These are phyloP conservation scores for Pseudogymnoascus sp. DNA, from an alignment of 2,329 filamentous ascomycete species.

Conservation along the genomic window DNA sequence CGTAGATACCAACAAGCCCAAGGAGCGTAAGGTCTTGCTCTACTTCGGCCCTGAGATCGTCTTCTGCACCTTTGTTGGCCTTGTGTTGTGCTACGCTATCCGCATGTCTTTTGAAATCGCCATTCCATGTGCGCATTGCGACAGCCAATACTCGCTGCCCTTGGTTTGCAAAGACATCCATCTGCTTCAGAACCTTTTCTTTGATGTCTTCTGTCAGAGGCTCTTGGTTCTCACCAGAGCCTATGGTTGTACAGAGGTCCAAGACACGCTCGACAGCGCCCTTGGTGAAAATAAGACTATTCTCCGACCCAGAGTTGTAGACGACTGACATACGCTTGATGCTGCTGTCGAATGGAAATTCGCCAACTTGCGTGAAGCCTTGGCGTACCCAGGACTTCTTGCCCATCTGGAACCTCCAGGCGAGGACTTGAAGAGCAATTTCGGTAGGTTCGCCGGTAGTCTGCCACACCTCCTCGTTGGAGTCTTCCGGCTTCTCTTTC, in stretches of 20 bases:
- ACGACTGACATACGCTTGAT: conserved; percentile 62
- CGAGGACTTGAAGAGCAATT: conserved; percentile 59
- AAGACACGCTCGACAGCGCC: conserved; percentile 56
- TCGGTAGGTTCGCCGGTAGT: conserved; percentile 59
- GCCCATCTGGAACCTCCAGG: conserved; percentile 48
- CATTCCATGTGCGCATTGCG: conserved; percentile 34
- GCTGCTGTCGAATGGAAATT: conserved; percentile 57
- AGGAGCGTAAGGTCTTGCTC: conserved; percentile 47
- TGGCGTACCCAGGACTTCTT: conserved; percentile 34
- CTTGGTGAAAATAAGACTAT: conserved; percentile 46
- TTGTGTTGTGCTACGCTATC: conserved; percentile 12
- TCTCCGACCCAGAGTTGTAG: conserved; percentile 32
- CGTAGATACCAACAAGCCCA: conserved; percentile 50
- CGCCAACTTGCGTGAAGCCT: conserved; percentile 46
- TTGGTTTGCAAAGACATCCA: conserved; percentile 47
- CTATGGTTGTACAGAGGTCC: conserved; percentile 44
- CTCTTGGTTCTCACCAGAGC: conserved; percentile 33
- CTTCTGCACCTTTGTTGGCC: conserved; percentile 17
- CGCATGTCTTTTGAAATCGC: conserved; percentile 13
- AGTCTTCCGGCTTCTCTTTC: conserved; percentile 28
- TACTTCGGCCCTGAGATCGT: conserved; percentile 31
- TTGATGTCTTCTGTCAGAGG: conserved; percentile 34
- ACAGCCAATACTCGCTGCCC: conserved; percentile 55
- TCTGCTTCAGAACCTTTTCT: conserved; percentile 43
- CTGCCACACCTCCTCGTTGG: conserved; percentile 40